A percentile compares a stretch with the other conserved stretches of the same genome.
phyloP scores from a whole-genome alignment of 257 asterid genomes.

The Fraxinus anomala region DNA sequence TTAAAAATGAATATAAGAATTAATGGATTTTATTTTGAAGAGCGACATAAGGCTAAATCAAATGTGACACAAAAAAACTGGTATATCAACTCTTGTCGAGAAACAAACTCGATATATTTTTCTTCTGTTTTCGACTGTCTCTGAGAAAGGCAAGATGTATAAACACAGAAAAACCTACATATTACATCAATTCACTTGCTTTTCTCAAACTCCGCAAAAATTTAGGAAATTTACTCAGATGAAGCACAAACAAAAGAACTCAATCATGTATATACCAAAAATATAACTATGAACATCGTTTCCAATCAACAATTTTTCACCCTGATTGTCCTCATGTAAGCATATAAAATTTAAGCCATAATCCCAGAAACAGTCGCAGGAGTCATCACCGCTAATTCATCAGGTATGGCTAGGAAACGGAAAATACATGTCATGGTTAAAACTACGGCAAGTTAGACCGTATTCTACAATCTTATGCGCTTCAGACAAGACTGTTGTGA shows the following conservation, averaged over 20 bases:
- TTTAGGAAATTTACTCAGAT: background rate
- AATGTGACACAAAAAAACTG: too few species aligned
- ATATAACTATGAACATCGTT: background rate
- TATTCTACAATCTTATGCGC: conserved; percentile 31
- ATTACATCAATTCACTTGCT: background rate
- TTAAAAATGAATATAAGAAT: too few species aligned
- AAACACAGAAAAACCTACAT: background rate
- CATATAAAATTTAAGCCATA: conserved; percentile 25
- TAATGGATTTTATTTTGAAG: too few species aligned
- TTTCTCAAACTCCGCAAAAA: background rate
- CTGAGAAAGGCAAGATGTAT: background rate
- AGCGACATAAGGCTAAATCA: too few species aligned
- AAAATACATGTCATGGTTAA: background rate
- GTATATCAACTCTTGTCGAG: too few species aligned
- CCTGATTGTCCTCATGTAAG: background rate
- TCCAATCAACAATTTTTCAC: conserved; percentile 17
- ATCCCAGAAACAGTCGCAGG: background rate
- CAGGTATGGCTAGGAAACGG: background rate
- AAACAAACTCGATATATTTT: too few species aligned
- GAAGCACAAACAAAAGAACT: background rate
- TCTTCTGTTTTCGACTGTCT: too few species aligned
- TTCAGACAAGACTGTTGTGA: conserved; percentile 26
- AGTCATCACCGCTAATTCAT: background rate
- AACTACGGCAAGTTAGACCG: conserved; percentile 9
- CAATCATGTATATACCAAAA: background rate